These are phyloP conservation scores for Withania somnifera DNA, from an alignment of 305 asterid species.

Conservation along the genomic window DNA sequence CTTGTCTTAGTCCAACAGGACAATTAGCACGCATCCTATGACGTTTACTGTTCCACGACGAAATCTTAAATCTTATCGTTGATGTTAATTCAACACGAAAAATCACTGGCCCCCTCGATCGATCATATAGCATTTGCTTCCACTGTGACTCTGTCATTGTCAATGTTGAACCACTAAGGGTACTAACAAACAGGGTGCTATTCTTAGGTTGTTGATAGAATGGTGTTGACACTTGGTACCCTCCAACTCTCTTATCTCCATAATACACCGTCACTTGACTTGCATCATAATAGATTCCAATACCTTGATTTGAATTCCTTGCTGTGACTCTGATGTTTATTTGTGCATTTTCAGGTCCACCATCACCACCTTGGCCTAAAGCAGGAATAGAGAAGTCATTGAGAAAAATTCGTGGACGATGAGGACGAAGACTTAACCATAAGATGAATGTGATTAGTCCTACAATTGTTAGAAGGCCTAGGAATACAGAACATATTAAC, in stretches of 20 bases:
- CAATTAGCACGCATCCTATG: slow-evolving; percentile 30
- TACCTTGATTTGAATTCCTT: slow-evolving; percentile 51
- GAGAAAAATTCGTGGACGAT: slow-evolving; percentile 62
- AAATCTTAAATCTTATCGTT: slow-evolving; percentile 27
- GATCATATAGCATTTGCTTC: slow-evolving; percentile 16
- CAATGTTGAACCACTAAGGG: slow-evolving; percentile 19
- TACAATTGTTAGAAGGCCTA: slow-evolving; percentile 42
- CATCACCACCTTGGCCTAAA: slow-evolving; percentile 18
- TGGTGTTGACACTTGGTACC: slow-evolving; percentile 19
- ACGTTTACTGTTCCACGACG: slow-evolving; percentile 24
- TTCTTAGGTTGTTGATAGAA: slow-evolving; percentile 50
- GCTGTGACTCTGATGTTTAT: slow-evolving; percentile 50
- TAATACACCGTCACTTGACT: slow-evolving; percentile 16
- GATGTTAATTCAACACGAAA: slow-evolving; percentile 26
- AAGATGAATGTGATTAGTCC: slow-evolving; percentile 68
- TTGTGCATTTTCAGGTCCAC: slow-evolving; percentile 23
- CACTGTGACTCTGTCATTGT: slow-evolving; percentile 13
- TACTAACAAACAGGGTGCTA: slow-evolving; percentile 17
- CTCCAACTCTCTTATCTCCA: slow-evolving; percentile 31
- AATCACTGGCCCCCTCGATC: slow-evolving; percentile 17
- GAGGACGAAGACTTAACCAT: slow-evolving; percentile 87
- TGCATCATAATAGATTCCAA: slow-evolving; percentile 59
- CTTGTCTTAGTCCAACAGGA: slow-evolving; percentile 26
- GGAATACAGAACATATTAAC: slow-evolving; percentile 48
- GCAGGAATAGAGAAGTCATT: slow-evolving; percentile 50